These are phyloP conservation scores for Tulasnella sp. DNA, from an alignment of 768 basidiomycete genomes.

Conservation along the genomic window DNA sequence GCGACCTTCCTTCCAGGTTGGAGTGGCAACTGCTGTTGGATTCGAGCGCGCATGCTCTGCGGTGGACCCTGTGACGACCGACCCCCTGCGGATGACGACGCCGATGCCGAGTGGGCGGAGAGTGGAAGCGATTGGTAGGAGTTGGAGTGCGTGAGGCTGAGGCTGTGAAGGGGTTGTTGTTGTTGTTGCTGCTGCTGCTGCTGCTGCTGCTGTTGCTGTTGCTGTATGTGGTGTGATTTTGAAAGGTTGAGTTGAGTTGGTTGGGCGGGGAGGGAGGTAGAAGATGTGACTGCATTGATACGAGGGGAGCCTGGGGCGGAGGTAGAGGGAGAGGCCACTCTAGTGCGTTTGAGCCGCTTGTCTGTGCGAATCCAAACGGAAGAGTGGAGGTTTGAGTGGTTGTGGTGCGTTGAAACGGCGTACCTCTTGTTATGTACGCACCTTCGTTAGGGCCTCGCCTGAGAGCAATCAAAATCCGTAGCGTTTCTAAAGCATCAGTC, in stretches of 20 bases:
- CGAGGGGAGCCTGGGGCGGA: conserved; percentile 39
- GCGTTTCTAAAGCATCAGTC: conserved; percentile 56
- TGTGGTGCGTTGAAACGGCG: background rate
- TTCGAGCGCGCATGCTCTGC: conserved; percentile 32
- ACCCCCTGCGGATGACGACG: background rate
- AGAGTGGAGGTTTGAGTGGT: background rate
- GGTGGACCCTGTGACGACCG: background rate
- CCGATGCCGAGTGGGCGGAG: background rate
- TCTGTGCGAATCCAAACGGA: conserved; percentile 30
- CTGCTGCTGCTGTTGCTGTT: background rate
- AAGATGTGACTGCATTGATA: conserved; percentile 25
- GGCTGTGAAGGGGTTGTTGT: background rate
- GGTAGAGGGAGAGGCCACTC: conserved; percentile 51
- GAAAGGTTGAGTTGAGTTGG: background rate
- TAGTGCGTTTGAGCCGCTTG: conserved; percentile 67
- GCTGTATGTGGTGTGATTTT: too few species aligned
- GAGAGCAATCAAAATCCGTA: conserved; percentile 59
- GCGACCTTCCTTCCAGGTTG: conserved; percentile 69
- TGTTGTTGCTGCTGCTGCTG: too few species aligned
- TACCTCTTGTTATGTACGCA: too few species aligned
- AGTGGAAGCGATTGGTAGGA: too few species aligned
- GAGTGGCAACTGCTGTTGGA: conserved; percentile 52
- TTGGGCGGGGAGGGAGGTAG: conserved; percentile 3
- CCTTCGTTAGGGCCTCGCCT: conserved; percentile 65
- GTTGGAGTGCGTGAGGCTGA: too few species aligned